Conservation (phyloP, 441 rosid species). For the Raphanus hybrid region DNA sequence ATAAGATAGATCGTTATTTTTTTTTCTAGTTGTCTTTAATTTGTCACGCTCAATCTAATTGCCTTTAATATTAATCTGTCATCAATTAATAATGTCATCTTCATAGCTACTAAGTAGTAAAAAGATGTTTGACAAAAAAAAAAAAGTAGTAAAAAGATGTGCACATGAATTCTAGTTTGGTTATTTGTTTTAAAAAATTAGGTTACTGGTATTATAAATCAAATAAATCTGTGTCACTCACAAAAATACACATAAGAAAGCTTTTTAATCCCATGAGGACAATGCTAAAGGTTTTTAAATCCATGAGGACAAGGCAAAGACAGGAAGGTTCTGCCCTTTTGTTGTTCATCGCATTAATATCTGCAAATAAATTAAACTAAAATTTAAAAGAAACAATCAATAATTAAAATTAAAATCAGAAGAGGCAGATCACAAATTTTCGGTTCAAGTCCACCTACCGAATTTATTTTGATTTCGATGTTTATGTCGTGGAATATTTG, state of each 20-base stretch:
- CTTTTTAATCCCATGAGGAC: slow-evolving; percentile 23
- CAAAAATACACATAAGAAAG: background rate
- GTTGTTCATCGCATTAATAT: slow-evolving; percentile 20
- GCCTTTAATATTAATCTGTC: background rate
- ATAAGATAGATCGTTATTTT: too few species aligned
- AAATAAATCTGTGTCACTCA: background rate
- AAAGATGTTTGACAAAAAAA: too few species aligned
- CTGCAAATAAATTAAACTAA: background rate
- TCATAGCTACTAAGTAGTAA: background rate
- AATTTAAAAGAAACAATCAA: background rate
- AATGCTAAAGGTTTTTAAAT: background rate
- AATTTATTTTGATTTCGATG: slow-evolving; percentile 36
- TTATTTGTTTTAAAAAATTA: background rate
- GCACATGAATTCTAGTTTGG: background rate
- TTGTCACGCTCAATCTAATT: slow-evolving; percentile 9
- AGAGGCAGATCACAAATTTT: background rate
- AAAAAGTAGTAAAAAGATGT: background rate
- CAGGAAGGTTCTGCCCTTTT: slow-evolving; percentile 29
- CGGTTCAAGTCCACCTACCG: slow-evolving; percentile 28
- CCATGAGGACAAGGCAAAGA: slow-evolving; percentile 32
- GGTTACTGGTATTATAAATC: background rate
- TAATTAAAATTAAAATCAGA: background rate
- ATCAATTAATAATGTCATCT: background rate
- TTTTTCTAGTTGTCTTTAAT: background rate
- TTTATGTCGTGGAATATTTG: slow-evolving; percentile 36